These are phyloP conservation scores for Pueraria montana DNA, from an alignment of 306 rosid genomes.

Conservation along the genomic window DNA sequence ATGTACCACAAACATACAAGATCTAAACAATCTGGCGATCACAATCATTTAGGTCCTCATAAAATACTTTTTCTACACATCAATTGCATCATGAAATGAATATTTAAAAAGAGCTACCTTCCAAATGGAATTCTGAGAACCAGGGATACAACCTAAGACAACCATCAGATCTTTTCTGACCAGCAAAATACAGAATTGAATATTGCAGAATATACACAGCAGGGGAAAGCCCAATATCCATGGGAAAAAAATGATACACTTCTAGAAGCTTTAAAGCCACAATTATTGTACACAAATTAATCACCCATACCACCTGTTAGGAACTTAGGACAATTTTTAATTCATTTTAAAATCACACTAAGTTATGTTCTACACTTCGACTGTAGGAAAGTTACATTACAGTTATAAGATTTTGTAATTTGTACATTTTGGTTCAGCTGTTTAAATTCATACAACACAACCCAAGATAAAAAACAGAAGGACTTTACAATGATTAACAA, in stretches of 20 bases:
- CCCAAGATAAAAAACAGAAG: neutral
- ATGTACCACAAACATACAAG: constrained; percentile 8
- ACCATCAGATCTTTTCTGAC: constrained; percentile 3
- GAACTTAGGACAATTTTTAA: neutral
- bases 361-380: neutral
- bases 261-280: constrained; percentile 15
- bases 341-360: constrained; percentile 12
- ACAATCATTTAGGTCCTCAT: constrained; percentile 13
- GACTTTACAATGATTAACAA: constrained; percentile 1
- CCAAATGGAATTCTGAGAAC: constrained; percentile 6
- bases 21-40: constrained; percentile 25
- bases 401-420: neutral
- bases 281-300: constrained; percentile 20
- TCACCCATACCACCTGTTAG: neutral
- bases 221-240: constrained; percentile 18
- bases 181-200: constrained; percentile 4
- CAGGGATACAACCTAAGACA: constrained; percentile 24
- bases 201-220: constrained; percentile 8
- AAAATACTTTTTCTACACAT: neutral
- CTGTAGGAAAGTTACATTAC: neutral
- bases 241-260: neutral
- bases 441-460: constrained; percentile 5
- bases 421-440: constrained; percentile 2
- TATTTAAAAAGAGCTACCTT: neutral
- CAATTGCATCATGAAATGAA: constrained; percentile 22